A percentile compares a stretch with the other conserved stretches of the same genome.
phyloP scores from a whole-genome alignment of 140 eudicot species.

The Cichorium intybus region DNA sequence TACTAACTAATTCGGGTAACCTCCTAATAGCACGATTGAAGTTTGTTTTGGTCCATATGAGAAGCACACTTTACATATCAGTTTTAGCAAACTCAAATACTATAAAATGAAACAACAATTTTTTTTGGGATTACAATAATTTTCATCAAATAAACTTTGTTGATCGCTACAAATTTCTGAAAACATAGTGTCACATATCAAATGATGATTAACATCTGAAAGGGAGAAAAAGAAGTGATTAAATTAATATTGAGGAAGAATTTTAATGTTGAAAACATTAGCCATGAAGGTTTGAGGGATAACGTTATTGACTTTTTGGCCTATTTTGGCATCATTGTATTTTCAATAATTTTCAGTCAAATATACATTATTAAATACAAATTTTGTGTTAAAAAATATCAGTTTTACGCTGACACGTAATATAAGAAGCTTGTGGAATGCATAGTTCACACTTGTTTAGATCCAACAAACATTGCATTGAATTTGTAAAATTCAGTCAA shows the following conservation, averaged over 20 bases:
- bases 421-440: not conserved
- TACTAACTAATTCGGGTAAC: too few species aligned
- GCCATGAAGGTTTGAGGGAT: not conserved
- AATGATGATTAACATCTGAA: not conserved
- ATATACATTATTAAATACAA: not conserved
- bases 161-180: too few species aligned
- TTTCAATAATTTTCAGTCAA: not conserved
- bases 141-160: too few species aligned
- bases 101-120: too few species aligned
- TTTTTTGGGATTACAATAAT: too few species aligned
- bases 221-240: conserved; percentile 11
- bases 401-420: not conserved
- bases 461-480: too few species aligned
- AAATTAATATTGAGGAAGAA: not conserved
- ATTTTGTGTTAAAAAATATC: not conserved
- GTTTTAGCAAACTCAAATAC: too few species aligned
- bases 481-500: too few species aligned
- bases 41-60: too few species aligned
- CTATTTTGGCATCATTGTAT: not conserved
- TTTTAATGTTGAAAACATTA: not conserved
- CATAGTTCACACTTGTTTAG: not conserved
- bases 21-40: too few species aligned
- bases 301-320: not conserved
- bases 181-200: not conserved
- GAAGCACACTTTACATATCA: too few species aligned